Base-by-base conservation (phyloP, 2,329 filamentous ascomycete genomes). In the Blastomyces silverae region DNA sequence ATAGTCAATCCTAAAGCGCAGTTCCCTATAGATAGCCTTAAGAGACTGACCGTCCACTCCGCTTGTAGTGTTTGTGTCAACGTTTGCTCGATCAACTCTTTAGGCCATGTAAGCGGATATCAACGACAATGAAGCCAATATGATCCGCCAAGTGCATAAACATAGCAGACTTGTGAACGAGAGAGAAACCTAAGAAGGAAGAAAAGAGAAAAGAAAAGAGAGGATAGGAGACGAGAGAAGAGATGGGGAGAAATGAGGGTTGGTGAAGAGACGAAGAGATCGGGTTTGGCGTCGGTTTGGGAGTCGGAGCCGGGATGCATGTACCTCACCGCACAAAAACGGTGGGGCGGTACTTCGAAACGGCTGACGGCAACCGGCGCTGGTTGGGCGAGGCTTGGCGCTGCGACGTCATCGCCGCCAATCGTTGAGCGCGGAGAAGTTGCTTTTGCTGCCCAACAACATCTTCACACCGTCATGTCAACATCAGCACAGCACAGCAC, bases 381-480 rank as follows among this genome's bases (percentile, higher is more conserved):
- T 53, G 52, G 17, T 55, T 55, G 52, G 50, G 25, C 25, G 22
- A 39, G 25, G 17, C 11, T 31, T 8, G 11, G 11, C 11, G 0
- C 13, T n/a, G 28, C 28, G 53, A 34, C 28, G 53, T 34, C 53
- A 56, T 56, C 7, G 31, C 53, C 28, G 31, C 53, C 53, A 56
- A 56, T 56, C 1, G 28, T n/a, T 56, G 53, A 20, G 28, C 31
- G n/a, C 17, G 17, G 5, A 17, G 28, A 56, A 15, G 15, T n/a
- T 17, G 11, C 28, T 3, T 17, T 58, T 58, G 56, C 34, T 58
- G 56, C 56, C 56, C 56, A 58, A 58, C 55, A 42, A 39, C 37
- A 10, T 25, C 17, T n/a, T 37, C 53, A 31, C 25, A 15, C 11
- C 1, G 25, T 53, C n/a, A 53, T 5, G 25, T 53, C n/a, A 53